A percentile compares a stretch with the other conserved stretches of the same genome.
phyloP scores from a whole-genome alignment of 805 yeast genomes.

The Candida morakotiae region DNA sequence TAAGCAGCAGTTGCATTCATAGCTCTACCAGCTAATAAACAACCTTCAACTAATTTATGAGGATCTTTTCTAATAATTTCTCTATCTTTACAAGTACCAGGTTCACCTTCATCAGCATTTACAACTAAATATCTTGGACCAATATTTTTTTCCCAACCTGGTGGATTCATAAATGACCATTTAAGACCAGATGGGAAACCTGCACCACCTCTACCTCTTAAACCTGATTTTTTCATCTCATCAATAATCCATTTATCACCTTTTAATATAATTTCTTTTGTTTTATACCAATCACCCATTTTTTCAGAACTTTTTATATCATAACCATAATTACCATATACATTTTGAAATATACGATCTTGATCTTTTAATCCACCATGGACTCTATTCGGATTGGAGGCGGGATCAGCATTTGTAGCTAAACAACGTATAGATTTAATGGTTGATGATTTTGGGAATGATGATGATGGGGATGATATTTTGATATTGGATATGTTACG shows the following conservation, averaged over 20 bases:
- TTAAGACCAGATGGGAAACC: slow-evolving; percentile 90
- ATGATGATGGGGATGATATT: too few relatives aligned
- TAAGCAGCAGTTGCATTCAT: slow-evolving; percentile 94
- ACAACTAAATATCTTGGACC: slow-evolving; percentile 90
- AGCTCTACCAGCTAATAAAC: slow-evolving; percentile 82
- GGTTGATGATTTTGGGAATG: slow-evolving; percentile 23
- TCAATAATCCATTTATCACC: slow-evolving; percentile 90
- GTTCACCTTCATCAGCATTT: slow-evolving; percentile 94
- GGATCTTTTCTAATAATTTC: slow-evolving; percentile 91
- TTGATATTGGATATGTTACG: slow-evolving; percentile 25
- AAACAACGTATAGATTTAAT: slow-evolving; percentile 27
- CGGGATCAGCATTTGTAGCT: slow-evolving; percentile 46
- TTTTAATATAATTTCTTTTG: slow-evolving; percentile 76
- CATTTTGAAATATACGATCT: slow-evolving; percentile 84
- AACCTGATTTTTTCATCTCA: slow-evolving; percentile 78
- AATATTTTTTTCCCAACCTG: slow-evolving; percentile 86
- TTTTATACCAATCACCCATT: slow-evolving; percentile 91
- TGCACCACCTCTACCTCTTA: slow-evolving; percentile 92
- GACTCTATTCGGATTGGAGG: slow-evolving; percentile 46
- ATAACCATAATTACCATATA: slow-evolving; percentile 70
- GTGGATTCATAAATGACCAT: slow-evolving; percentile 94
- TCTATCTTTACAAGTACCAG: slow-evolving; percentile 91
- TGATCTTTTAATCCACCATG: slow-evolving; percentile 77
- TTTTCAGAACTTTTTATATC: slow-evolving; percentile 70
- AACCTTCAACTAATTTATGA: slow-evolving; percentile 89